Evolutionary conservation across 257 asterid species (phyloP), one percentile per base, ranked within the genome.

Genomic region (Nicotiana obtusifolia): DNA sequence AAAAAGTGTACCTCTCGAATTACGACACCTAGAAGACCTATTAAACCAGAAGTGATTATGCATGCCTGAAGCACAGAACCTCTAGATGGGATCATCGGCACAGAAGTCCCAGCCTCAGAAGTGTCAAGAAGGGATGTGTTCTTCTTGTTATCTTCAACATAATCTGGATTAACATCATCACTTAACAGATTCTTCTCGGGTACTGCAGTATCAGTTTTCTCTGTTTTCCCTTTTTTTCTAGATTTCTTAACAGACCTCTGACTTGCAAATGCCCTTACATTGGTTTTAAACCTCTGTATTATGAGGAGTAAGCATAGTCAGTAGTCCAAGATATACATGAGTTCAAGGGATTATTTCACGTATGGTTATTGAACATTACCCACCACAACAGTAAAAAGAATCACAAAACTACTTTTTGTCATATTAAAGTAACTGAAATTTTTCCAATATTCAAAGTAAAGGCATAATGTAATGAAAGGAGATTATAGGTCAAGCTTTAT

Each of bases 1-100:
- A 17, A 57, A 76, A 78, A 76, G 53, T 19, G 53, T 84, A 93
- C 99, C 98, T 93, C 94, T 83, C 97, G 88, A 86, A 90, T 82
- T 67, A 87, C 64, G 83, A 93, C 81, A 28, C 97, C 98, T 59
- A 92, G 82, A 80, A 87, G 91, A 57, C 88, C 92, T 15, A 95
- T 93, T 3, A 86, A 83, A 83, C 89, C 90, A 81, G 90, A 95
- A 57, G 99, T 91, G 79, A 90, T 54, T 4, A 88, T 84, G 89
- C 99, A 95, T 19, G 99, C 97, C 85, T 83, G 94, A 86, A 95
- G 97, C 87, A 95, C 99, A 84, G 88, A 89, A 83, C 73, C 80
- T 82, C 98, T 86, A 69, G 98, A 90, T 54, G 98, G 91, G 80
- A 83, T 33, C 0, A 37, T 19, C 47, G 81, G 69, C 13, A 3